Evolutionary conservation across 805 yeast species (phyloP).

Genomic region (Candida sithepensis): DNA sequence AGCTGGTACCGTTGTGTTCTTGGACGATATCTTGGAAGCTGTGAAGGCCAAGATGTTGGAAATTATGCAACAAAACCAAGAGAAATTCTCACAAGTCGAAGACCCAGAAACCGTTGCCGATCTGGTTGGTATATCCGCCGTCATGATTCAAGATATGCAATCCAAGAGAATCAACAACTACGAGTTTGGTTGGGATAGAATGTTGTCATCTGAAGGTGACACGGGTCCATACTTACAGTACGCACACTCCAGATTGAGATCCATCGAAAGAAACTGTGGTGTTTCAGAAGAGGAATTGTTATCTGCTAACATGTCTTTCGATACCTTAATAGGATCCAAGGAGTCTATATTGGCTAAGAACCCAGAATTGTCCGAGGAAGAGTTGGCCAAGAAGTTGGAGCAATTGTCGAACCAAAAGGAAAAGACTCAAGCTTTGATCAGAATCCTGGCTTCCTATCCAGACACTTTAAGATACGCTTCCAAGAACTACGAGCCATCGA

Average conservation of each 20-base stretch:
- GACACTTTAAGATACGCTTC: constrained; percentile 81
- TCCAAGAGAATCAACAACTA: constrained; percentile 95
- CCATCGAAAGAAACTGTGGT: constrained; percentile 83
- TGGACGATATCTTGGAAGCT: constrained; percentile 89
- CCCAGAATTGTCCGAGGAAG: constrained; percentile 24
- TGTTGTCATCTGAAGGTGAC: constrained; percentile 98
- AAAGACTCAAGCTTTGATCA: constrained; percentile 52
- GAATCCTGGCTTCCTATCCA: constrained; percentile 86
- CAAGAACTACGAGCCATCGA: constrained; percentile 87
- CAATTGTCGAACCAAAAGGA: constrained; percentile 24
- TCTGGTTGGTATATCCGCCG: constrained; percentile 92
- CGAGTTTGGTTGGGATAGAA: constrained; percentile 96
- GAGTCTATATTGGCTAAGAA: constrained; percentile 18
- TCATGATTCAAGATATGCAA: constrained; percentile 99
- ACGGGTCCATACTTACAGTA: constrained; percentile 98
- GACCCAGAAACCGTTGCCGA: constrained; percentile 95
- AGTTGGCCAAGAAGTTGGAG: constrained; percentile 29
- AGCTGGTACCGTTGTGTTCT: constrained; percentile 97
- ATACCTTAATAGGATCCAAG: constrained; percentile 28
- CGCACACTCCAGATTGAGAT: constrained; percentile 95
- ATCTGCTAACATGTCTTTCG: constrained; percentile 29
- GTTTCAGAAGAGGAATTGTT: constrained; percentile 34
- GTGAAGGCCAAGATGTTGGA: constrained; percentile 93
- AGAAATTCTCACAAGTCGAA: constrained; percentile 87
- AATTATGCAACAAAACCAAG: constrained; percentile 90